A percentile compares a stretch with the other conserved stretches of the same genome.
These are phyloP conservation scores for Phytopythium sindhum DNA, from an alignment of 352 stramenopile species.

Conservation along the genomic window DNA sequence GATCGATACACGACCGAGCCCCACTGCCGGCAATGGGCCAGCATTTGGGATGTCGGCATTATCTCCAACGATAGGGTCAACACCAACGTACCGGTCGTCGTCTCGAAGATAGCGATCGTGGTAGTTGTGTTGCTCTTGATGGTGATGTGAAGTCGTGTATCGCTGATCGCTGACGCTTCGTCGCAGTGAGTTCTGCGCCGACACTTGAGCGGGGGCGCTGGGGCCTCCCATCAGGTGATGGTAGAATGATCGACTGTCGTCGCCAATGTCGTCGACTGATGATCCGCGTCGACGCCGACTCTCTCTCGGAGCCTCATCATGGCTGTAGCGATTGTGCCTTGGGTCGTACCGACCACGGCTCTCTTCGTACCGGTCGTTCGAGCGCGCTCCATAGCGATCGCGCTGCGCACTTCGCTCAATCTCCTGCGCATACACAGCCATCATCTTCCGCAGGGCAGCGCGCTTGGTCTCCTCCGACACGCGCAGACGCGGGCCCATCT, in stretches of 20 bases:
- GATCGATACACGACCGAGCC: neutral
- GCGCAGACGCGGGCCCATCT: constrained; percentile 37
- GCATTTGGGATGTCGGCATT: neutral
- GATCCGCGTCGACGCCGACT: constrained; percentile 2
- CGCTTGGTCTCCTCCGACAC: constrained; percentile 59
- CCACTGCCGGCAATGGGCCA: neutral
- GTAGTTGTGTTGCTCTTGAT: neutral
- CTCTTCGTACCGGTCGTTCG: neutral
- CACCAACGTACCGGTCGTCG: neutral
- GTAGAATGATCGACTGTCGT: constrained; percentile 9
- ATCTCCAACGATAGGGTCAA: neutral
- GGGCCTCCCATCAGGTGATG: neutral
- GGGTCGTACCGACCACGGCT: neutral
- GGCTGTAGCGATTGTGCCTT: constrained; percentile 13
- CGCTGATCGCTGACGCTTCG: constrained; percentile 11
- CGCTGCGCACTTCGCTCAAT: constrained; percentile 30
- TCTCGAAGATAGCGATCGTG: constrained; percentile 1
- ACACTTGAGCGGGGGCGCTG: neutral
- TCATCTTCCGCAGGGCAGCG: constrained; percentile 66
- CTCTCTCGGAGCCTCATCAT: constrained; percentile 4
- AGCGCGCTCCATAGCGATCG: neutral
- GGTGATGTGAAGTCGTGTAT: neutral
- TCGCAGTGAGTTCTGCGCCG: constrained; percentile 4
- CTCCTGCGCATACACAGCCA: constrained; percentile 71
- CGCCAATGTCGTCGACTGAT: constrained; percentile 5